Evolutionary conservation across 2,329 filamentous ascomycete species (phyloP), one percentile per base, ranked within the genome.

Genomic region (Diaporthe humulicola): DNA sequence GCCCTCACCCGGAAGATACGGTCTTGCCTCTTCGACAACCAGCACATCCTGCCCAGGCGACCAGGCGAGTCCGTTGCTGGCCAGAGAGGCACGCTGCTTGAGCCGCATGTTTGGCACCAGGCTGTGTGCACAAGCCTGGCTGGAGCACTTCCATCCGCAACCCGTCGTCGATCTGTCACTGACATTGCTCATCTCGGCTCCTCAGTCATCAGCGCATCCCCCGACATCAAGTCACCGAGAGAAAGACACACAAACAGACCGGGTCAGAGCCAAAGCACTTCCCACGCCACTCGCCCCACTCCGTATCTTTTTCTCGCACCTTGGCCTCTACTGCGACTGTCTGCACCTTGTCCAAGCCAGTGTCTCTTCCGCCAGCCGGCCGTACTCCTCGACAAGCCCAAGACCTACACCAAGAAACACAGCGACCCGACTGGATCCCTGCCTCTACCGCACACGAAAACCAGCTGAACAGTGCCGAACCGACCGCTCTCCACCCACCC

Each of bases 401-500:
- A 42, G 50, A 64, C 52, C 71, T 50, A 54, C 28, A 36, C 61
- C 22, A 57, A 45, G 52, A 74, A 61, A 56, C 42, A 56, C 52
- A 54, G 30, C 45, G 36, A 38, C 15, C 19, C 50, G 45, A 64
- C 66, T 33, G 71, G 30, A 45, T n/a, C 38, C 22, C 50, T 33
- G n/a, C 60, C 36, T 10, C 42, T 40, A 22, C n/a, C 54, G 25
- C 30, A 54, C 19, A 40, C 56, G 61, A 57, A 76, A 74, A 74
- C 74, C 74, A 76, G 74, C 61, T 54, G 66, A 61, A 70, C 61
- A 73, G 74, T 72, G 74, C 72, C 48, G 69, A 54, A 33, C 30
- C 45, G 64, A 67, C 66, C 66, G 57, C 38, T 54, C 54, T 58
- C 60, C n/a, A 40, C 25, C 58, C 52, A 69, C 45, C 45, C 57